Percentiles rank a stretch among this genome's conserved stretches.
Conservation (phyloP, 768 basidiomycete species). For the Rhodocollybia butyracea region DNA sequence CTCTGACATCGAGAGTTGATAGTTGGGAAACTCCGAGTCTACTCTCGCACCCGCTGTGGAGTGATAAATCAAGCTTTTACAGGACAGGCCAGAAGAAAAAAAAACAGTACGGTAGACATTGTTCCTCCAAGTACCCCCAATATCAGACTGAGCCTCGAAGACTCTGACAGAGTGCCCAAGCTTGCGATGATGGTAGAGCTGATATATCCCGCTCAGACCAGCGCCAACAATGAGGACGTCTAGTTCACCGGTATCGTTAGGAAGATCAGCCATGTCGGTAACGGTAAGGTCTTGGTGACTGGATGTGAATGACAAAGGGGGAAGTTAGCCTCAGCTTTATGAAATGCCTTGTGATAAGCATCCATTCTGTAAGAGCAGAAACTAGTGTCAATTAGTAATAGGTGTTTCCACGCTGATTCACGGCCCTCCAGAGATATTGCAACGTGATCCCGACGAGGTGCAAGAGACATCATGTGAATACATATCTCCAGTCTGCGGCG, state of each 20-base stretch:
- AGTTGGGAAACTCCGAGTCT: slow-evolving; percentile 22
- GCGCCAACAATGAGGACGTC: slow-evolving; percentile 24
- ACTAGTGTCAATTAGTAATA: no score
- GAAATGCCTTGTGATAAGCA: no score
- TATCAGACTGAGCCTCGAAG: slow-evolving; percentile 14
- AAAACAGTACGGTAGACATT: background rate
- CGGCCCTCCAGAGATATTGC: no score
- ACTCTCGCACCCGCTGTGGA: slow-evolving; percentile 22
- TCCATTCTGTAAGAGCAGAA: no score
- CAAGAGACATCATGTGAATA: no score
- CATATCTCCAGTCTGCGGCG: no score
- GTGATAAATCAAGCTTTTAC: slow-evolving; percentile 10
- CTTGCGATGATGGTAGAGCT: slow-evolving; percentile 1
- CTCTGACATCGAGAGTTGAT: slow-evolving; percentile 21
- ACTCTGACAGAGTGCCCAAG: slow-evolving; percentile 2
- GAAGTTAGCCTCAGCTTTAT: no score
- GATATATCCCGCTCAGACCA: slow-evolving; percentile 21
- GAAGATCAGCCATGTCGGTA: background rate
- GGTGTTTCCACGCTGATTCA: no score
- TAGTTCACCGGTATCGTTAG: background rate
- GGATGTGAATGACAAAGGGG: no score
- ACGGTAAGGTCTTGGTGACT: no score
- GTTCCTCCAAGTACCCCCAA: slow-evolving; percentile 21
- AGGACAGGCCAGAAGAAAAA: background rate
- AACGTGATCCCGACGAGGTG: no score